These are phyloP conservation scores for Fraxinus sp. DNA, from an alignment of 305 asterid species.

Conservation along the genomic window DNA sequence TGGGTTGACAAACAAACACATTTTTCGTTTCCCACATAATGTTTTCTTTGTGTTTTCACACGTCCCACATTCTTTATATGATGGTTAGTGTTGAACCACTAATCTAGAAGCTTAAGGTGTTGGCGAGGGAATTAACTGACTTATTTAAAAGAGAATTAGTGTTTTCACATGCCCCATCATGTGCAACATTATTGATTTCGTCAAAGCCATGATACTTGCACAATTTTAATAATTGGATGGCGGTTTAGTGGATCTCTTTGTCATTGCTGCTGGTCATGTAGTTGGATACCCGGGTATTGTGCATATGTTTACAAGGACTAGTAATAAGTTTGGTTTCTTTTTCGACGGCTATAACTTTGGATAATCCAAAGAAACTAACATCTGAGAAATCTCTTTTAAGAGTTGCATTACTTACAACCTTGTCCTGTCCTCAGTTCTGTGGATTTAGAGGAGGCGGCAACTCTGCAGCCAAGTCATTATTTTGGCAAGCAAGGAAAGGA, in stretches of 20 bases:
- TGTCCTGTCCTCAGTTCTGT: constrained; percentile 48
- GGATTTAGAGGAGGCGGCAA: constrained; percentile 99
- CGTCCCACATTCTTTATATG: background rate
- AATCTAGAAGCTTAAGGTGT: background rate
- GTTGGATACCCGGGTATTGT: background rate
- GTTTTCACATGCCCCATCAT: background rate
- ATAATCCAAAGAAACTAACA: background rate
- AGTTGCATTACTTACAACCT: background rate
- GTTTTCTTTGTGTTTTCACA: background rate
- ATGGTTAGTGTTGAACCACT: background rate
- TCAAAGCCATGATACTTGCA: background rate
- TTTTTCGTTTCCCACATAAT: background rate
- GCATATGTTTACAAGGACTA: background rate
- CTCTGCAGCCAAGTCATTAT: constrained; percentile 86
- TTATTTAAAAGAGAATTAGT: background rate
- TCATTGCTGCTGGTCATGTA: background rate
- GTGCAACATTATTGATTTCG: background rate
- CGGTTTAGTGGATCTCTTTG: background rate
- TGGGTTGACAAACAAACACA: background rate
- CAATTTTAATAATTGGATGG: background rate
- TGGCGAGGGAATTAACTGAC: background rate
- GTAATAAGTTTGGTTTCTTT: background rate
- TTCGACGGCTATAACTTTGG: background rate
- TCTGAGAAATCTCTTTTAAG: background rate
- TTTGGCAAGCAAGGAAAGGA: constrained; percentile 92